Conservation (phyloP, 2,329 filamentous ascomycete species). For the Aspergillus ibericus region DNA sequence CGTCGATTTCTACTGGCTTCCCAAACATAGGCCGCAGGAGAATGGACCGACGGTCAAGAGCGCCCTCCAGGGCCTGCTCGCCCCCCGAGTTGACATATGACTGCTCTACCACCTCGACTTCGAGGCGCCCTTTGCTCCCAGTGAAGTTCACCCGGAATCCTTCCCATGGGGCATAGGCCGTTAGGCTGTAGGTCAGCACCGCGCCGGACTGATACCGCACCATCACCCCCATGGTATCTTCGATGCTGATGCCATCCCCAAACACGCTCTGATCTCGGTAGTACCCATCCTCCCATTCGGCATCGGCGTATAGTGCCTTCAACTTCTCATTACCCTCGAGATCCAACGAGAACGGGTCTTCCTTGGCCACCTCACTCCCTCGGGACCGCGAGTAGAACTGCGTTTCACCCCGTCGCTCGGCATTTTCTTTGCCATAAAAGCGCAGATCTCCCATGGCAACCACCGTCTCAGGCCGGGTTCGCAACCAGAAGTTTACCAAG, state of each 20-base stretch:
- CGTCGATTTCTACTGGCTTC: conserved; percentile 57
- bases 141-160: conserved; percentile 31
- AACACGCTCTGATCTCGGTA: conserved; percentile 64
- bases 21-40: conserved; percentile 56
- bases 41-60: conserved; percentile 25
- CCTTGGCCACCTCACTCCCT: conserved; percentile 54
- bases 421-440: conserved; percentile 64
- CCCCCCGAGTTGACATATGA: conserved; percentile 61
- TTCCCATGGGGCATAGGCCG: conserved; percentile 60
- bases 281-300: conserved; percentile 64
- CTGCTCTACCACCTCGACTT: conserved; percentile 61
- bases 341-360: conserved; percentile 61
- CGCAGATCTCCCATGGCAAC: conserved; percentile 60
- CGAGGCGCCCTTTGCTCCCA: conserved; percentile 58
- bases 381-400: conserved; percentile 47
- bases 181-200: conserved; percentile 55
- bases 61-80: conserved; percentile 48
- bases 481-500: conserved; percentile 64
- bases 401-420: conserved; percentile 54
- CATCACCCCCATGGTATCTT: conserved; percentile 64
- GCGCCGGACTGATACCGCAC: conserved; percentile 59
- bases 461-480: conserved; percentile 56
- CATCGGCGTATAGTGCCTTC: conserved; percentile 61
- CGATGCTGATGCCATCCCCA: conserved; percentile 63
- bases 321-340: conserved; percentile 55